Evolutionary conservation across 2,329 filamentous ascomycete species (phyloP).

Genomic region (Basipetospora chlamydospora): DNA sequence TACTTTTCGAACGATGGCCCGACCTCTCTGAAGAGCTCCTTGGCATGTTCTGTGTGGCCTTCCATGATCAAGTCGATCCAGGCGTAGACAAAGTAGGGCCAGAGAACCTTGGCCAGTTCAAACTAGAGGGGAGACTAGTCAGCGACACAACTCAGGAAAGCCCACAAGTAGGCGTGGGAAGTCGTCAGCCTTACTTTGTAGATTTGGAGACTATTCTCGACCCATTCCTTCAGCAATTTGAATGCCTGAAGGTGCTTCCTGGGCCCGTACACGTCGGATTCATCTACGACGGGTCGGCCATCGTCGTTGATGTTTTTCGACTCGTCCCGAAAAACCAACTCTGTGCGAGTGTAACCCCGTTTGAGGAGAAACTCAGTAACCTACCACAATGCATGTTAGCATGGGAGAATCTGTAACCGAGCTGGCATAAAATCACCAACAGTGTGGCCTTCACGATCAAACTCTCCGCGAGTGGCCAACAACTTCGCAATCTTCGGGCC

Average conservation of each 20-base stretch:
- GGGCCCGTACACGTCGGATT: conserved; percentile 52
- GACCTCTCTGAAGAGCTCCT: conserved; percentile 57
- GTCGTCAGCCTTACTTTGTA: conserved; percentile 56
- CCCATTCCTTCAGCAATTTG: conserved; percentile 62
- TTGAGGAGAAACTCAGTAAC: conserved; percentile 92
- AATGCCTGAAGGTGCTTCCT: conserved; percentile 67
- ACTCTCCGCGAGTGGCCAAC: too few species aligned
- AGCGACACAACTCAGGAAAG: neutral
- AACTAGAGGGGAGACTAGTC: conserved; percentile 36
- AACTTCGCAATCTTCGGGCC: too few species aligned
- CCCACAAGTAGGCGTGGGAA: neutral
- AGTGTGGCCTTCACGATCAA: too few species aligned
- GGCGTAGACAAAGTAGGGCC: conserved; percentile 90
- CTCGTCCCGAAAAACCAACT: conserved; percentile 83
- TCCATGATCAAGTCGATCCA: conserved; percentile 67
- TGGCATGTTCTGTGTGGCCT: conserved; percentile 56
- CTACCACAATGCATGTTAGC: too few species aligned
- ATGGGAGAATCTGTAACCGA: too few species aligned
- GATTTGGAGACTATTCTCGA: conserved; percentile 82
- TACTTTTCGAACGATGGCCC: conserved; percentile 57
- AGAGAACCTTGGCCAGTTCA: conserved; percentile 74
- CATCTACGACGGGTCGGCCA: conserved; percentile 57
- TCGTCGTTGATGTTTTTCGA: conserved; percentile 71
- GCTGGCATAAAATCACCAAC: too few species aligned
- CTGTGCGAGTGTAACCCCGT: conserved; percentile 84